Evolutionary conservation across 2,329 filamentous ascomycete genomes (phyloP), one percentile per base, ranked within the genome.

Genomic region (Scopulariopsis brevicaulis): DNA sequence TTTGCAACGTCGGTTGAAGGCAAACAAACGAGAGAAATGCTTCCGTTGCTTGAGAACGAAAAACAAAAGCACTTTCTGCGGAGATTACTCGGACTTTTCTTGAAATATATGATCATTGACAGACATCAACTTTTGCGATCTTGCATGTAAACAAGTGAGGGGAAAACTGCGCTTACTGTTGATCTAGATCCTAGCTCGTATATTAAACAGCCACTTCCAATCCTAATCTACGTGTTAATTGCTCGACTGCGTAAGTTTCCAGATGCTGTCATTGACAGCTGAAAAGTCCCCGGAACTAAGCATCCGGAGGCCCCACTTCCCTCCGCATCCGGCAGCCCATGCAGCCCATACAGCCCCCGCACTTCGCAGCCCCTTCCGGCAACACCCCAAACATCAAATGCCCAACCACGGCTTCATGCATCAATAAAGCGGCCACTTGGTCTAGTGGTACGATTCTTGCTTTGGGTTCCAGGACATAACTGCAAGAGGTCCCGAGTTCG

Each of bases 361-460:
- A 15, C 40, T 8, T n/a, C 15, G 18, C 15, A 7, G 18, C 52
- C 3, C 18, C n/a, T 53, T 53, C 34, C 52, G 18, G 32, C 43
- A 3, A 24, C 5, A 24, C 3, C 2, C 2, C 46, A 48, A 50
- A 7, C 46, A 22, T 22, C 20, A 50, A 50, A 50, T 50, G 10
- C 20, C 18, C 20, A 12, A 22, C 20, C 46, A 24, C 8, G 46
- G 20, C 52, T 55, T 55, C 14, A 14, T 22, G 18, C 20, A 20
- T 37, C 22, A 20, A 25, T n/a, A 3, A 43, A 15, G 32, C 15
- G 54, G 25, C 54, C 54, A 55, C 54, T 55, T 55, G 54, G 54
- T 55, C 54, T 55, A 55, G 54, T 55, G 54, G 54, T 55, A 55
- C 54, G 54, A 55, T 55, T 55, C 54, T 34, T 55, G 54, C 25